Evolutionary conservation across 768 basidiomycete genomes (phyloP), one percentile per base, ranked within the genome.

Genomic region (Calocera viscosa): DNA sequence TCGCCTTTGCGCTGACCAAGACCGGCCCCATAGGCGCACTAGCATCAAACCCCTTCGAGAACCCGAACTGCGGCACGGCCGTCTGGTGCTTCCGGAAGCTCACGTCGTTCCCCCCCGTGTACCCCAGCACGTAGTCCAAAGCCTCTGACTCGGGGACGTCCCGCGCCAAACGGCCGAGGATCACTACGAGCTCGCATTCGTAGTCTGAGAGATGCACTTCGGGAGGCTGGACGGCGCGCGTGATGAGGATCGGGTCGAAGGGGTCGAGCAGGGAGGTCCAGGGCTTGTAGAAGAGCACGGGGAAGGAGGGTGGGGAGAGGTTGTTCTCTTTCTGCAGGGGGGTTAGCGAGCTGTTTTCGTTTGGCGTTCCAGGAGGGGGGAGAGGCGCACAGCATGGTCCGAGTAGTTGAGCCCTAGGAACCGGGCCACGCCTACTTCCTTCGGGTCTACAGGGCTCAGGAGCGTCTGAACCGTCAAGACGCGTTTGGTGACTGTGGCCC

Each of bases 1-100:
- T 83, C 19, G 80, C 76, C 2, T 78, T 78, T 34, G 83, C 82
- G 3, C 88, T 83, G 19, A 94, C 88, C 32, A 94, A 77, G 71
- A 86, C 89, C 1, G 92, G 92, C 0, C 92, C 92, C 40, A 92
- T 76, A 1, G 92, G 92, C 16, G 77, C 82, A 1, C 80, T 77
- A 34, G 79, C 67, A 87, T 90, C 91, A 70, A 91, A 94, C 43
- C 87, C 82, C 75, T 94, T 94, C 30, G 90, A 91, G 76, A 91
- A 93, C 33, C 83, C 80, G 91, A 92, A 94, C 71, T 94, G 92
- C 0, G 87, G 86, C 11, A 87, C 86, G 2, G 84, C 83, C 76
- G 89, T 78, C 74, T 94, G 92, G 71, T 88, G 86, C 69, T 86
- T 85, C 43, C 92, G 83, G 82, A 92, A 91, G 2, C 78, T 65